Evolutionary conservation across 1,284 basidiomycete genomes (phyloP).

Genomic region (Fomes fomentarius): DNA sequence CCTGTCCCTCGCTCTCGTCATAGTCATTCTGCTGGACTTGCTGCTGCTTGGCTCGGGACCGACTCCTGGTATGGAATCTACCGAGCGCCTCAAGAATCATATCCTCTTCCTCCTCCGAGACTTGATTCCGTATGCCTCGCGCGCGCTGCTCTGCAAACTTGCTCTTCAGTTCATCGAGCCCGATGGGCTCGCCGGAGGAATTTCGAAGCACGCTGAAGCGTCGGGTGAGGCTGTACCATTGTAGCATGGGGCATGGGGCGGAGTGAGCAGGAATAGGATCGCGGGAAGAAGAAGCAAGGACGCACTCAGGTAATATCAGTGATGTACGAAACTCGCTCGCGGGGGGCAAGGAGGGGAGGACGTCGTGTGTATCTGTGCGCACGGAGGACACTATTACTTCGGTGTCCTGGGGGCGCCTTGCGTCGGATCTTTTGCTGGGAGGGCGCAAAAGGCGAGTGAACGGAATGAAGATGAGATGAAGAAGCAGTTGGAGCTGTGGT

Average conservation of each 20-base stretch:
- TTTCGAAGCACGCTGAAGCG: conserved; percentile 78
- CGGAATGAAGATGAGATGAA: conserved; percentile 11
- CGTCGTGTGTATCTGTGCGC: conserved; percentile 37
- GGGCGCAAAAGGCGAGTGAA: conserved; percentile 17
- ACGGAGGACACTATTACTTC: conserved; percentile 29
- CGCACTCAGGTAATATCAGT: conserved; percentile 81
- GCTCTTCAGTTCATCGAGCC: conserved; percentile 62
- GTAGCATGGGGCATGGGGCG: conserved; percentile 24
- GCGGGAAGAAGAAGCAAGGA: conserved; percentile 29
- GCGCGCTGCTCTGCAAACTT: conserved; percentile 77
- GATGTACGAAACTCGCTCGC: conserved; percentile 80
- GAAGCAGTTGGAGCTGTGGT: conserved; percentile 22
- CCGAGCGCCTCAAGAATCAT: conserved; percentile 78
- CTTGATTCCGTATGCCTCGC: conserved; percentile 62
- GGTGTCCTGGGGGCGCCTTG: conserved; percentile 50
- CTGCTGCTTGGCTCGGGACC: conserved; percentile 14
- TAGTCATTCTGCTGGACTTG: conserved; percentile 6
- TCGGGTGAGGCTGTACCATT: conserved; percentile 64
- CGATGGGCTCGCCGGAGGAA: conserved; percentile 62
- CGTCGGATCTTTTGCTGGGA: conserved; percentile 65
- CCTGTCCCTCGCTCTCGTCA: conserved; percentile 16
- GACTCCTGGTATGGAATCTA: conserved; percentile 47
- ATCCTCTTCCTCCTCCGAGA: conserved; percentile 80
- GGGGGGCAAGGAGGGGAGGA: conserved; percentile 61
- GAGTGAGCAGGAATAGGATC: conserved; percentile 18